Conservation (phyloP, 768 basidiomycete genomes). For the Naganishia kalamii region DNA sequence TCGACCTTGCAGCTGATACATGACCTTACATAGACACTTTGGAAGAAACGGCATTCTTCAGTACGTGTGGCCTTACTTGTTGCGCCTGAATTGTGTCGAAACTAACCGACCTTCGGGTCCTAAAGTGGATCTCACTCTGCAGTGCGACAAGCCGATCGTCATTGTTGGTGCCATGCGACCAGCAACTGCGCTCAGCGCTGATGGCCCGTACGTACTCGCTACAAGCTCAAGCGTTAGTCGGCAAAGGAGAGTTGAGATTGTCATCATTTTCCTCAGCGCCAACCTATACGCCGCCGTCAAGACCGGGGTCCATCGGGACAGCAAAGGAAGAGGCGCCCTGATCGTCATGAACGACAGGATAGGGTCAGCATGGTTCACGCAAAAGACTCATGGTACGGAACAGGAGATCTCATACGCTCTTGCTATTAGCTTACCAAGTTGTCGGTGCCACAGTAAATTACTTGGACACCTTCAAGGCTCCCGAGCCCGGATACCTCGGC, state of each 20-base stretch:
- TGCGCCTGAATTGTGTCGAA: background rate
- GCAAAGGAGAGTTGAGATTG: too few species aligned
- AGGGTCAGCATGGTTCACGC: conserved; percentile 36
- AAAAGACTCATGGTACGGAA: conserved; percentile 33
- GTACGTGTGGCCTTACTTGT: conserved; percentile 14
- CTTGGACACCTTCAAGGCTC: conserved; percentile 42
- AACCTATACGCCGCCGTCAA: conserved; percentile 38
- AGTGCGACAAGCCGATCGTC: conserved; percentile 39
- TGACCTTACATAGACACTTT: conserved; percentile 33
- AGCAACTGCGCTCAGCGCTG: conserved; percentile 34
- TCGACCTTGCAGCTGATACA: background rate
- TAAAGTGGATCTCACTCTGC: conserved; percentile 39
- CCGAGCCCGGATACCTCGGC: conserved; percentile 39
- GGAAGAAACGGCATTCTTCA: conserved; percentile 41
- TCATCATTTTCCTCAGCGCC: conserved; percentile 23
- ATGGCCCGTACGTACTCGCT: background rate
- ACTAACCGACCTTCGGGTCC: background rate
- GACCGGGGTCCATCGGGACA: conserved; percentile 26
- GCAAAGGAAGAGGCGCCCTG: conserved; percentile 32
- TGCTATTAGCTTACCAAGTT: background rate
- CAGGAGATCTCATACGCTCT: background rate
- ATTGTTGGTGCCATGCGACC: conserved; percentile 45
- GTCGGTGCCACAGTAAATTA: conserved; percentile 14
- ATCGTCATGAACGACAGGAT: conserved; percentile 45
- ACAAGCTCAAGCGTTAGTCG: too few species aligned